Percentiles rank a stretch among this genome's conserved stretches.
These are phyloP conservation scores for Tulasnella sp. DNA, from an alignment of 768 basidiomycete species.

Conservation along the genomic window DNA sequence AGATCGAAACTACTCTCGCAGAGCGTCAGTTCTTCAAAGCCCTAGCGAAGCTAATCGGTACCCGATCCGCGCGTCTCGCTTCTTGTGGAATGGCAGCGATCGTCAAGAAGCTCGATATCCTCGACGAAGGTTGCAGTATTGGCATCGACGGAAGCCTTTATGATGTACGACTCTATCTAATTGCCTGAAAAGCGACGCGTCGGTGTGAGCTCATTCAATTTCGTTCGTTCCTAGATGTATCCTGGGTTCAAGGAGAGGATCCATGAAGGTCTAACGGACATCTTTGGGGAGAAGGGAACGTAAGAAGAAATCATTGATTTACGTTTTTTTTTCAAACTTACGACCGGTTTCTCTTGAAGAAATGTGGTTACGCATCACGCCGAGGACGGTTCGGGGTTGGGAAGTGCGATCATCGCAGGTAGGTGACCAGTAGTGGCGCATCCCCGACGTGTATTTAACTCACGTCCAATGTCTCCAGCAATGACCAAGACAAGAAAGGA, in stretches of 20 bases:
- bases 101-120: conserved; percentile 88
- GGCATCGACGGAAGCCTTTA: conserved; percentile 95
- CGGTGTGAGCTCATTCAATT: background rate
- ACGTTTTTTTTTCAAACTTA: background rate
- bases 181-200: background rate
- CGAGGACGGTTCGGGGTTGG: conserved; percentile 90
- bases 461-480: conserved; percentile 45
- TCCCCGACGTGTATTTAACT: conserved; percentile 9
- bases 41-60: conserved; percentile 82
- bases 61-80: conserved; percentile 84
- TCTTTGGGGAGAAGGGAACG: conserved; percentile 95
- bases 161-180: conserved; percentile 55
- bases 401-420: conserved; percentile 93
- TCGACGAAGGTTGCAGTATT: conserved; percentile 85
- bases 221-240: conserved; percentile 70
- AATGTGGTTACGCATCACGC: conserved; percentile 79
- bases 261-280: conserved; percentile 86
- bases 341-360: conserved; percentile 36
- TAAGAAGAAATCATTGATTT: conserved; percentile 39
- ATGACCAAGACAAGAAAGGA: conserved; percentile 86
- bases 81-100: conserved; percentile 97
- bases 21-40: conserved; percentile 98
- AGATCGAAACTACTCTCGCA: conserved; percentile 89
- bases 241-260: conserved; percentile 91
- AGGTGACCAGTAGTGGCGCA: conserved; percentile 32